A percentile compares a stretch with the other conserved stretches of the same genome.
phyloP scores from a whole-genome alignment of 257 asterid genomes.

The Salvia rosmarinus region DNA sequence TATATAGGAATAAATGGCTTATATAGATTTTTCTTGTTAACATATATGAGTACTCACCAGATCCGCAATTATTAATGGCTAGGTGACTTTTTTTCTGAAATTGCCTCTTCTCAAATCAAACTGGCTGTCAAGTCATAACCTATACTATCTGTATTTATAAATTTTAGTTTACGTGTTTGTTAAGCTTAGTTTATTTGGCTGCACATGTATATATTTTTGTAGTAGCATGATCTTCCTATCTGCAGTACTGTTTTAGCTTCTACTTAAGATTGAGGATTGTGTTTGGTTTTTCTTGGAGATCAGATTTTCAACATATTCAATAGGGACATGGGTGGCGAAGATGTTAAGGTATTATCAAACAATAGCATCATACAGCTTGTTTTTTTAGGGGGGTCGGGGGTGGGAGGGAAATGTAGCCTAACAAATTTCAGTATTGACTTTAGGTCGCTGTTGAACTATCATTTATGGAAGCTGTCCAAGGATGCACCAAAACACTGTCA shows the following conservation, averaged over 20 bases:
- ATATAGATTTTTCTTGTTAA: slow-evolving; percentile 3
- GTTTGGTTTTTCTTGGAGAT: slow-evolving; percentile 36
- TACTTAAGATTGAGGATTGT: slow-evolving; percentile 25
- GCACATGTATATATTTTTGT: slow-evolving; percentile 6
- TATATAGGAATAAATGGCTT: neutral
- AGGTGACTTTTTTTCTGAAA: slow-evolving; percentile 4
- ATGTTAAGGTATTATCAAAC: slow-evolving; percentile 66
- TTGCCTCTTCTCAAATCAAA: neutral
- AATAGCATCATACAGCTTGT: neutral
- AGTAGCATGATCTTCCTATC: neutral
- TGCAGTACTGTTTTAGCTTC: slow-evolving; percentile 15
- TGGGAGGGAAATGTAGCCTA: neutral
- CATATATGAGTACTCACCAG: neutral
- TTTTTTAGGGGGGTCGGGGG: neutral
- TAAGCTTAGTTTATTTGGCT: neutral
- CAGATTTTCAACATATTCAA: slow-evolving; percentile 74
- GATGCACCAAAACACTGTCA: slow-evolving; percentile 72
- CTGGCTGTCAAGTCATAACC: slow-evolving; percentile 14
- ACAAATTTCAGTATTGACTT: slow-evolving; percentile 27
- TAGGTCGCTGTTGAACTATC: slow-evolving; percentile 79
- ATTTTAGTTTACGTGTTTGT: neutral
- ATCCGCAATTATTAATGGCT: neutral
- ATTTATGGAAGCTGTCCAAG: slow-evolving; percentile 95
- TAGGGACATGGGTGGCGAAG: slow-evolving; percentile 76
- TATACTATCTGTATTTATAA: neutral